A percentile compares a stretch with the other conserved stretches of the same genome.
Evolutionary conservation across 768 basidiomycete species (phyloP).

Genomic region (Heimioporus sp.): DNA sequence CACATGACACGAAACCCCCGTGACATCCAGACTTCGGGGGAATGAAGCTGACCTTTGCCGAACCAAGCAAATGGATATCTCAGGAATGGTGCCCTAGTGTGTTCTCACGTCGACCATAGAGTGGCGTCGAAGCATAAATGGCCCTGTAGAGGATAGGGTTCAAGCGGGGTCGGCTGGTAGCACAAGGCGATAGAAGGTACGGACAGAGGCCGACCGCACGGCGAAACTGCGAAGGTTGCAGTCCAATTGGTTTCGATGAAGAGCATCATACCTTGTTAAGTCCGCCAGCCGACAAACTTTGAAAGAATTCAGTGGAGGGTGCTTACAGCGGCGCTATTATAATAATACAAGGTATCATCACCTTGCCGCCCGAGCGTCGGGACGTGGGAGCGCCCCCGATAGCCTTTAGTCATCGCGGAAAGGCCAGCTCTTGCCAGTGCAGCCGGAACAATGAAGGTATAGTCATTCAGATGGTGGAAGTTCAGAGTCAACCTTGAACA

Average conservation of each 20-base stretch:
- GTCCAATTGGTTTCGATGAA: neutral
- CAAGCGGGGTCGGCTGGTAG: neutral
- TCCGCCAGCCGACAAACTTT: neutral
- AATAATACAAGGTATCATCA: slow-evolving; percentile 21
- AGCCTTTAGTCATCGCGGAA: neutral
- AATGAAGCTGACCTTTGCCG: neutral
- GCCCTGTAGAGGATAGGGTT: neutral
- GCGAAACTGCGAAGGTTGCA: neutral
- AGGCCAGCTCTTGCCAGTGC: neutral
- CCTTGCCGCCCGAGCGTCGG: slow-evolving; percentile 2
- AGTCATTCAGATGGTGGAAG: slow-evolving; percentile 8
- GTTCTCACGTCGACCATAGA: slow-evolving; percentile 7
- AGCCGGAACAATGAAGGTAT: neutral
- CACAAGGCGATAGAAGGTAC: neutral
- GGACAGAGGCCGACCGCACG: neutral
- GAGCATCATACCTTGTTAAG: neutral
- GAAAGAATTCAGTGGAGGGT: slow-evolving; percentile 2
- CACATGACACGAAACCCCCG: slow-evolving; percentile 18
- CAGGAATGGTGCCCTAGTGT: neutral
- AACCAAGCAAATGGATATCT: neutral
- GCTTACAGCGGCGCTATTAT: neutral
- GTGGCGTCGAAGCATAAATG: slow-evolving; percentile 11
- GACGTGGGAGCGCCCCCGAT: neutral
- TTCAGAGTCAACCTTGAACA: slow-evolving; percentile 7
- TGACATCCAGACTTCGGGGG: slow-evolving; percentile 3